phyloP scores from a whole-genome alignment of 1,139 yeast species.

The Lodderomyces theae region DNA sequence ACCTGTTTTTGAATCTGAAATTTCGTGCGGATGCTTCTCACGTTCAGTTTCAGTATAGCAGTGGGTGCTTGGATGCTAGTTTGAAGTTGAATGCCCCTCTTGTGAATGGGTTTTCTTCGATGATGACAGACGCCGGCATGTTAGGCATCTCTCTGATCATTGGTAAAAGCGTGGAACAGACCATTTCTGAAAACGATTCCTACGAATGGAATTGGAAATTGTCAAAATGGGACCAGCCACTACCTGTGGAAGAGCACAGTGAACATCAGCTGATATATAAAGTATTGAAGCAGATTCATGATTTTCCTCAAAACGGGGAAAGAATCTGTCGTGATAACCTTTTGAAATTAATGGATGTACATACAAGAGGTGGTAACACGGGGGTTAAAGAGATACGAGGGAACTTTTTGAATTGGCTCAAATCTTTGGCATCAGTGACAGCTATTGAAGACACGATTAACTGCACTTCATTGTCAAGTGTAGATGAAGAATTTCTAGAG shows the following conservation, averaged over 20 bases:
- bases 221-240: slow-evolving; percentile 66
- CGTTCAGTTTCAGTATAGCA: slow-evolving; percentile 49
- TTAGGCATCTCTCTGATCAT: slow-evolving; percentile 46
- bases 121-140: slow-evolving; percentile 44
- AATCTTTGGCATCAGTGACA: slow-evolving; percentile 34
- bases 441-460: slow-evolving; percentile 10
- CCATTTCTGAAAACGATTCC: slow-evolving; percentile 8
- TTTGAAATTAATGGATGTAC: slow-evolving; percentile 17
- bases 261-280: slow-evolving; percentile 48
- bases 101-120: slow-evolving; percentile 22
- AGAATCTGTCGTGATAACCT: slow-evolving; percentile 20
- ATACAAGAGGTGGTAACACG: slow-evolving; percentile 11
- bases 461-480: background rate
- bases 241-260: slow-evolving; percentile 24
- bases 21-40: slow-evolving; percentile 25
- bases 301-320: slow-evolving; percentile 20
- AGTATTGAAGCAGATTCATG: slow-evolving; percentile 42
- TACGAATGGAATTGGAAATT: slow-evolving; percentile 69
- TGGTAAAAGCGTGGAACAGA: slow-evolving; percentile 15
- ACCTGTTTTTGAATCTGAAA: slow-evolving; percentile 44
- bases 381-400: slow-evolving; percentile 18
- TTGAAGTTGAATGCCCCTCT: slow-evolving; percentile 19
- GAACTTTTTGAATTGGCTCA: slow-evolving; percentile 27
- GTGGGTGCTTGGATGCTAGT: slow-evolving; percentile 54
- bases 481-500: slow-evolving; percentile 18